These are phyloP conservation scores for Microsporum canis DNA, from an alignment of 2,329 filamentous ascomycete genomes.

Conservation along the genomic window DNA sequence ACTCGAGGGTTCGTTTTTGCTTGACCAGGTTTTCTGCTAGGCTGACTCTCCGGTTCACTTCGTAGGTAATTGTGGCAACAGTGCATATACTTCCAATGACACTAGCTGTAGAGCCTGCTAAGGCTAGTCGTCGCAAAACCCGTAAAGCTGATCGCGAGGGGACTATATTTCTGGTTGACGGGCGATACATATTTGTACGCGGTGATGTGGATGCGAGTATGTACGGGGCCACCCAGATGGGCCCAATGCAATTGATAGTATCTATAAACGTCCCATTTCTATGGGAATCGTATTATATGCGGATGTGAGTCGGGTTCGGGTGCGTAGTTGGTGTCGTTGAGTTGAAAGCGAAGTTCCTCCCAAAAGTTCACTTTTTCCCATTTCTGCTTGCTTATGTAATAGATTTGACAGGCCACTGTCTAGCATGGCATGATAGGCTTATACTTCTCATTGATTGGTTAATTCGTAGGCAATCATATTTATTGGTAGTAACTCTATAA, in stretches of 20 bases:
- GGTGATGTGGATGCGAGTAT: neutral
- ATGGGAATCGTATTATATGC: neutral
- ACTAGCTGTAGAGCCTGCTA: constrained; percentile 23
- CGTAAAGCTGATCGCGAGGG: constrained; percentile 37
- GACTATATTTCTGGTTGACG: constrained; percentile 26
- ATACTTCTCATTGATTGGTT: too few relatives aligned
- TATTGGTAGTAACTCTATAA: too few relatives aligned
- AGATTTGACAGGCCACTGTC: neutral
- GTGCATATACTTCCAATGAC: constrained; percentile 31
- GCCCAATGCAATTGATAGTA: neutral
- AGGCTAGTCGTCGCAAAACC: constrained; percentile 29
- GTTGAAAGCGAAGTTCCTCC: neutral
- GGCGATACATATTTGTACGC: constrained; percentile 14
- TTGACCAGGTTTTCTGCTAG: constrained; percentile 35
- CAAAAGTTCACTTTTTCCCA: neutral
- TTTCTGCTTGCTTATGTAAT: neutral
- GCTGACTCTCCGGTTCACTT: constrained; percentile 31
- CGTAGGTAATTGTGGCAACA: constrained; percentile 32
- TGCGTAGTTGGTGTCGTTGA: neutral
- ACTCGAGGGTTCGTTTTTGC: constrained; percentile 33
- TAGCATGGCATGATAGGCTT: too few relatives aligned
- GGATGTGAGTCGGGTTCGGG: neutral
- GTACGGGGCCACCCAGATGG: neutral
- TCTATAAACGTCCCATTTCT: neutral
- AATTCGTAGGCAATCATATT: too few relatives aligned